Evolutionary conservation across 495 filamentous ascomycete species (phyloP).

Genomic region (Chaetomium tenue): DNA sequence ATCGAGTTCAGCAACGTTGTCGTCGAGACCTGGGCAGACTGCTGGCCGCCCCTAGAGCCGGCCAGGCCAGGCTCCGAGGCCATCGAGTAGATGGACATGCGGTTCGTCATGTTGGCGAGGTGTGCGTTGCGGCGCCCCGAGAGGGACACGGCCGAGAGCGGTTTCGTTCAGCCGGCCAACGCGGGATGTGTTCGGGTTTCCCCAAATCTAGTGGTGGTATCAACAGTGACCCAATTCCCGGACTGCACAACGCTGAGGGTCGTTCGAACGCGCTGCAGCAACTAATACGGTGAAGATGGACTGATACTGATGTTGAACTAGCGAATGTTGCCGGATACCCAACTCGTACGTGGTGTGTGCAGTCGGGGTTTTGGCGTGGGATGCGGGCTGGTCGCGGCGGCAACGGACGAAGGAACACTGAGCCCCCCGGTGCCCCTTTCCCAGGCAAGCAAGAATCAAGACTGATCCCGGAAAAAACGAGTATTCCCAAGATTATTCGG

Average conservation of each 20-base stretch:
- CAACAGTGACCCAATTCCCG: not conserved
- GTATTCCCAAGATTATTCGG: not conserved
- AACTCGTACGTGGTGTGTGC: not conserved
- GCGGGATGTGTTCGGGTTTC: not conserved
- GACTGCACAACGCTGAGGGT: not conserved
- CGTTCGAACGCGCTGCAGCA: not conserved
- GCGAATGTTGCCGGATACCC: constrained; percentile 20
- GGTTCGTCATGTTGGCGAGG: constrained; percentile 63
- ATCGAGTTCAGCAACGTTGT: constrained; percentile 88
- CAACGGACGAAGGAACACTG: constrained; percentile 19
- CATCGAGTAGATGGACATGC: constrained; percentile 84
- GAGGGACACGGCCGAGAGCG: constrained; percentile 37
- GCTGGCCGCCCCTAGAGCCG: constrained; percentile 59
- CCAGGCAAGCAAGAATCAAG: constrained; percentile 1
- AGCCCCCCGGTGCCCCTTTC: constrained; percentile 20
- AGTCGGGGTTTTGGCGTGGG: not conserved
- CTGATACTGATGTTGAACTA: constrained; percentile 7
- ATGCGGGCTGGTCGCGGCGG: constrained; percentile 22
- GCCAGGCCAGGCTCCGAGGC: constrained; percentile 58
- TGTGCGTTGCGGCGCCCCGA: constrained; percentile 24
- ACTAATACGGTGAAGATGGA: not conserved
- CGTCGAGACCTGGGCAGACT: constrained; percentile 75
- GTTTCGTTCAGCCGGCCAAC: not conserved
- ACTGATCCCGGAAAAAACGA: not conserved
- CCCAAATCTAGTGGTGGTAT: not conserved